A percentile compares a stretch with the other conserved stretches of the same genome.
phyloP scores from a whole-genome alignment of 2,329 filamentous ascomycete species.

The Pestalotiopsis sp. region DNA sequence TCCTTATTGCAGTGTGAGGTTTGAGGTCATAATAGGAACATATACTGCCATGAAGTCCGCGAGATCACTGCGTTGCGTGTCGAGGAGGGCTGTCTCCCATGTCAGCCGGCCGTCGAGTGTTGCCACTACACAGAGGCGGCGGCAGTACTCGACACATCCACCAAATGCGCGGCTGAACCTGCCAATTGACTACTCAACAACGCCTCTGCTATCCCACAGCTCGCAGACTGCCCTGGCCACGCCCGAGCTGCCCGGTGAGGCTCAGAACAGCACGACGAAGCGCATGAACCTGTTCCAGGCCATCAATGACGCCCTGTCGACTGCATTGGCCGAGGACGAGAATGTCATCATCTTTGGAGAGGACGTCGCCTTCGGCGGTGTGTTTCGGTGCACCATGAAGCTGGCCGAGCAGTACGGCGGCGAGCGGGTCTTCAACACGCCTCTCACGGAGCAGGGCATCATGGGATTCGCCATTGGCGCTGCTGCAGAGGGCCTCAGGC shows the following conservation, averaged over 20 bases:
- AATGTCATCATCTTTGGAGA: conserved; percentile 92
- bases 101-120: background rate
- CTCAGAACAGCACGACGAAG: conserved; percentile 72
- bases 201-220: conserved; percentile 79
- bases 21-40: background rate
- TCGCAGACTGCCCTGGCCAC: conserved; percentile 72
- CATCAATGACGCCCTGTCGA: conserved; percentile 86
- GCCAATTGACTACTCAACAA: conserved; percentile 84
- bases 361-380: conserved; percentile 95
- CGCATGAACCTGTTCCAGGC: conserved; percentile 94
- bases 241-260: conserved; percentile 69
- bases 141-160: conserved; percentile 57
- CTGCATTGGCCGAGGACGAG: conserved; percentile 81
- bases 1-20: background rate
- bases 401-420: conserved; percentile 84
- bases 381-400: conserved; percentile 93
- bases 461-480: conserved; percentile 90
- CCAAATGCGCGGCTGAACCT: conserved; percentile 74
- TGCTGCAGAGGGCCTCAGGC: conserved; percentile 88
- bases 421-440: conserved; percentile 94
- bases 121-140: background rate
- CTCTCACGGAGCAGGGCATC: conserved; percentile 91
- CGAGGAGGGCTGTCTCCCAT: conserved; percentile 19
- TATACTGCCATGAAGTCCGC: conserved; percentile 25
- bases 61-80: conserved; percentile 23